Base-by-base conservation (phyloP, 2,329 filamentous ascomycete species). In the Aspergillus sojae region DNA sequence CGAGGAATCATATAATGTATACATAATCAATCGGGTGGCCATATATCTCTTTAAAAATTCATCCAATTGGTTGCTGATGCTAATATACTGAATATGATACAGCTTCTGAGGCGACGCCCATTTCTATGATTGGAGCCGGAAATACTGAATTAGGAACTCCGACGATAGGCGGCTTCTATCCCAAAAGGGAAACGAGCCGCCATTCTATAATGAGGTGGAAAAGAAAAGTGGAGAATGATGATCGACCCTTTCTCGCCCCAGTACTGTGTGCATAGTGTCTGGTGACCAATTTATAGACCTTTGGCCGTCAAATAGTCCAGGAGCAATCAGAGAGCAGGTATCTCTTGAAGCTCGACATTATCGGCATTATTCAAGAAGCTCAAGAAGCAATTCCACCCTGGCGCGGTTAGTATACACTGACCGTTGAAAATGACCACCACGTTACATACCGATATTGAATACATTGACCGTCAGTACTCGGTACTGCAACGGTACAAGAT, bases 351-450 rank as follows among this genome's bases (percentile, higher is more conserved):
- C 11, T 61, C 28, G 14, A 6, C 14, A 14, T 7, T 32, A 4
- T 61, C 43, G 4, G 58, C 64, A 53, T 55, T 67, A 56, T 65
- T 67, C 21, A 66, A 36, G 14, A 66, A 60, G 36, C 66, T 67
- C 62, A 68, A 46, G 39, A 68, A 68, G 52, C 66, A 68, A 61
- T 67, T 68, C 64, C 66, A 68, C 2, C 66, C 66, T 67, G 34
- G 6, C 16, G 0, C 28, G 0, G 28, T 62, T 34, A 64, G 62
- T 28, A 48, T 9, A 23, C 21, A n/a, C 30, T 11, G 4, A n/a
- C 9, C n/a, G 34, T 32, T 5, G 3, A 16, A 5, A 16, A 16
- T 1, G n/a, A 4, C 1, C 11, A 9, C 43, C 53, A 41, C 3
- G n/a, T 2, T 2, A 48, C 63, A 59, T 65, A 67, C 65, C 65